Percentiles rank a stretch among this genome's conserved stretches.
Evolutionary conservation across 495 filamentous ascomycete species (phyloP).

Genomic region (Lineolata rhizophorae): DNA sequence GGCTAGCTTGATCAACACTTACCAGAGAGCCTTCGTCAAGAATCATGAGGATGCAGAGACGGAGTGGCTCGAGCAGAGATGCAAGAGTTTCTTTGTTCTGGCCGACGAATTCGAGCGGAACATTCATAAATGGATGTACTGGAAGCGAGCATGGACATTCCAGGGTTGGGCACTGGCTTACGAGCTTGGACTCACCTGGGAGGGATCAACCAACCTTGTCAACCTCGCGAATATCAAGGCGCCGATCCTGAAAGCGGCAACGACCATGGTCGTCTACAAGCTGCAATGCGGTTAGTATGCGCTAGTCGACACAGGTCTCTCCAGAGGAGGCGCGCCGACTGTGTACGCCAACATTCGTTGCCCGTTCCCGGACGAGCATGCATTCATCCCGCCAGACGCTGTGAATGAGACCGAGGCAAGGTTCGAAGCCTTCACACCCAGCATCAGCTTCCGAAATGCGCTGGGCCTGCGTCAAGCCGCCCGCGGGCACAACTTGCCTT

Average conservation of each 20-base stretch:
- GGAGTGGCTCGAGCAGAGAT: not conserved
- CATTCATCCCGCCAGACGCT: not conserved
- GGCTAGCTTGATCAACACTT: not conserved
- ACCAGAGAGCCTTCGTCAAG: not conserved
- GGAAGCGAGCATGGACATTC: slow-evolving; percentile 1
- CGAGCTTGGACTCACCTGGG: not conserved
- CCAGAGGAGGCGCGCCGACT: not conserved
- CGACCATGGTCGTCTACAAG: not conserved
- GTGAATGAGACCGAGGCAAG: not conserved
- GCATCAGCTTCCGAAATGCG: not conserved
- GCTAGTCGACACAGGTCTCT: not conserved
- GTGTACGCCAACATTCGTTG: not conserved
- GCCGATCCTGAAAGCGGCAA: not conserved
- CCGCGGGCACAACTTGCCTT: no score
- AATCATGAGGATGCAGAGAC: not conserved
- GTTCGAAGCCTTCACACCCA: not conserved
- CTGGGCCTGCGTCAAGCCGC: not conserved
- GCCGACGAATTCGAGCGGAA: not conserved
- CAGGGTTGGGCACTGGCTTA: not conserved
- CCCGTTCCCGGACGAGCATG: not conserved
- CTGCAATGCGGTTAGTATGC: not conserved
- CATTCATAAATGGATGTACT: not conserved
- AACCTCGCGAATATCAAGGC: not conserved
- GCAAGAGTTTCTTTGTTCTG: not conserved
- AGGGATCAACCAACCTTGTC: not conserved